Base-by-base conservation (phyloP, 352 stramenopile genomes). In the Phytophthora pini region DNA sequence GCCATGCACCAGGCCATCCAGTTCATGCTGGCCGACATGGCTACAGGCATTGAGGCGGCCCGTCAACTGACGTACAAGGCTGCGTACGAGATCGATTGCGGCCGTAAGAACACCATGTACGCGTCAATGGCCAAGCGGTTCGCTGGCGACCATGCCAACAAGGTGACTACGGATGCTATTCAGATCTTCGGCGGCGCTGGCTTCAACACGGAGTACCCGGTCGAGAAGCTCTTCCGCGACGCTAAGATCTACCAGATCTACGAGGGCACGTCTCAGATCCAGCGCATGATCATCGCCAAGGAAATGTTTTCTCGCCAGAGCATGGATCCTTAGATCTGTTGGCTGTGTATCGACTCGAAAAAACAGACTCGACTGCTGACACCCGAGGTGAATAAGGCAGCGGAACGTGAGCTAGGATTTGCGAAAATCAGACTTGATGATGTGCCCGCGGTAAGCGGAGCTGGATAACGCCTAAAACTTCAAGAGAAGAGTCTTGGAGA, bases 181-280 rank as follows among this genome's bases (percentile, higher is more conserved):
- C 91, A 97, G 74, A 90, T 97, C 49, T 97, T 97, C 67, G 90
- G 91, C 50, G 91, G 91, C 43, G 87, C 87, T 29, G 91, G 90
- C 9, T 97, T 96, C 68, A 97, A 97, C 77, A 97, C 88, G 0
- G 90, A 97, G 62, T 97, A 97, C 77, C 88, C 87, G 10, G 90
- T 97, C n/a, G 90, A 97, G 71, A 97, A 97, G 76, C 86, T 97
- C 61, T 95, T 95, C 71, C 85, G 92, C 49, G 92, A 98, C 47
- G 86, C 86, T 53, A 96, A 97, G 77, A 96, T 98, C 61, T 96
- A 95, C 71, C 83, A 94, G 68, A 97, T 98, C 65, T 97, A 97
- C 79, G 92, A 97, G 54, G 92, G 90, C 47, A 97, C 92, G 61
- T 95, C 83, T 46, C 89, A 97, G 70, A 97, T 98, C 70, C 89